A percentile compares a stretch with the other conserved stretches of the same genome.
Conservation (phyloP, 768 basidiomycete genomes). For the Phlebiopsis gigantea region DNA sequence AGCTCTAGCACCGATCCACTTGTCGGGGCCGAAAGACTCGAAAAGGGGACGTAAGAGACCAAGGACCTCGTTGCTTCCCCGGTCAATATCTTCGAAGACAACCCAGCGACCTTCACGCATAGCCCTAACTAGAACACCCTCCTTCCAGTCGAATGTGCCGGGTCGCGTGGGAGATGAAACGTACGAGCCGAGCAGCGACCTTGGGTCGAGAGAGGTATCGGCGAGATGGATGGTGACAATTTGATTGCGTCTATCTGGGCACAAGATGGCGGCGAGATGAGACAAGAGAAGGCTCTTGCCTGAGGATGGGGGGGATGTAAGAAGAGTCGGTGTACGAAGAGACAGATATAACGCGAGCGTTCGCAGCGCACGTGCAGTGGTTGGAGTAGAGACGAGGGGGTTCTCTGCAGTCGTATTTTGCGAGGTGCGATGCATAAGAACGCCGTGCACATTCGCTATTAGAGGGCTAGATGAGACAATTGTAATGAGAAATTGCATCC, state of each 20-base stretch:
- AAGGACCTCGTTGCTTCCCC: constrained; percentile 84
- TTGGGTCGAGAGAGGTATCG: constrained; percentile 92
- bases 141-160: constrained; percentile 94
- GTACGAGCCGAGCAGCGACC: constrained; percentile 90
- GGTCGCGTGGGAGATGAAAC: constrained; percentile 78
- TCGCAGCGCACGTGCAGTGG: constrained; percentile 53
- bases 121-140: constrained; percentile 86
- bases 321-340: constrained; percentile 67
- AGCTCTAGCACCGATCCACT: constrained; percentile 72
- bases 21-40: constrained; percentile 62
- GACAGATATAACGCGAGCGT: constrained; percentile 60
- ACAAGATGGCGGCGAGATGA: constrained; percentile 65
- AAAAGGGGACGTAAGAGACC: constrained; percentile 81
- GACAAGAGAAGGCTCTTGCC: constrained; percentile 82
- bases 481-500: not conserved
- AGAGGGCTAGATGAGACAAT: constrained; percentile 38
- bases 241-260: constrained; percentile 56
- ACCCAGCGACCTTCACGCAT: constrained; percentile 91
- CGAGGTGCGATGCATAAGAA: constrained; percentile 54
- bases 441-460: constrained; percentile 57
- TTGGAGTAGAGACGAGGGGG: constrained; percentile 57
- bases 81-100: constrained; percentile 88
- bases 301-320: constrained; percentile 82
- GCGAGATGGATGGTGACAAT: constrained; percentile 87
- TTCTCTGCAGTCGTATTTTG: constrained; percentile 23